A percentile compares a stretch with the other conserved stretches of the same genome.
These are phyloP conservation scores for Saturnispora dispora DNA, from an alignment of 805 yeast species.

Conservation along the genomic window DNA sequence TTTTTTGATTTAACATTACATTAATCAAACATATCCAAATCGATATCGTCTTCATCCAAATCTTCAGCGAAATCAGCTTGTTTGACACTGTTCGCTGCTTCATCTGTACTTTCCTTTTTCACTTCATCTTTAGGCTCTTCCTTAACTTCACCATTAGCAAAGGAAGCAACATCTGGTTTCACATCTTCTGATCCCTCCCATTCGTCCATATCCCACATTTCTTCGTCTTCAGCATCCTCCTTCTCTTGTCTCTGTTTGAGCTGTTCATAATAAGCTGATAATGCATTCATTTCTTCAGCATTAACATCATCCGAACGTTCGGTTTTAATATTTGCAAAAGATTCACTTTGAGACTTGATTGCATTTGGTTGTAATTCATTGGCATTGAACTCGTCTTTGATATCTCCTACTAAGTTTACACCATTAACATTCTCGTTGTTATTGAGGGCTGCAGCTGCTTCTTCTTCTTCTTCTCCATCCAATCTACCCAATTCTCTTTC, in stretches of 20 bases:
- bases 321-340: not conserved
- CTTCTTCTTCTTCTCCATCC: slow-evolving; percentile 40
- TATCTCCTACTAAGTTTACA: not conserved
- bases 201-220: slow-evolving; percentile 12
- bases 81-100: not conserved
- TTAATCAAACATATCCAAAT: slow-evolving; percentile 7
- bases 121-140: not conserved
- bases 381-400: not conserved
- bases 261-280: slow-evolving; percentile 68
- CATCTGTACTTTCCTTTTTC: slow-evolving; percentile 9
- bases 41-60: slow-evolving; percentile 8
- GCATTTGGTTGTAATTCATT: not conserved
- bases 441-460: slow-evolving; percentile 4
- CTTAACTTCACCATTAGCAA: not conserved
- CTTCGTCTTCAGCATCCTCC: slow-evolving; percentile 52
- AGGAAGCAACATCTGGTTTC: not conserved
- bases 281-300: slow-evolving; percentile 61
- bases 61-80: slow-evolving; percentile 3
- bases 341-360: not conserved
- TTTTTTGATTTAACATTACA: not conserved
- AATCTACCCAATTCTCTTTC: slow-evolving; percentile 46
- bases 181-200: not conserved
- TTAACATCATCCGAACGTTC: slow-evolving; percentile 5
- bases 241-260: slow-evolving; percentile 60
- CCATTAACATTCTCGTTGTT: slow-evolving; percentile 5